phyloP scores from a whole-genome alignment of 768 basidiomycete genomes.

The Naematelia encephala region DNA sequence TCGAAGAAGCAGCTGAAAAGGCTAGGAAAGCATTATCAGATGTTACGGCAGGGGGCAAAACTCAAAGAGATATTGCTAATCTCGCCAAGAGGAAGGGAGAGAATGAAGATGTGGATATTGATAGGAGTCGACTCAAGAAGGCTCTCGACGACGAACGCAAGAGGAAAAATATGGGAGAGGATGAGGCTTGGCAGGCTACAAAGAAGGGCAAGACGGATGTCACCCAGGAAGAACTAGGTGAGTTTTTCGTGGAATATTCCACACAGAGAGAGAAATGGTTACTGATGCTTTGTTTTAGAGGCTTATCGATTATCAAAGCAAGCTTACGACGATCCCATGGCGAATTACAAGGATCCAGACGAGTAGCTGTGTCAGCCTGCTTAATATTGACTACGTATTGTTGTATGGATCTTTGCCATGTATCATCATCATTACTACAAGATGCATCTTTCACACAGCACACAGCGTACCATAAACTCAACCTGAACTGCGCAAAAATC shows the following conservation, averaged over 20 bases:
- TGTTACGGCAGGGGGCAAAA: not conserved
- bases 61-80: not conserved
- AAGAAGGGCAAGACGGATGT: slow-evolving; percentile 67
- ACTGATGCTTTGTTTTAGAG: slow-evolving; percentile 57
- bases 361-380: slow-evolving; percentile 17
- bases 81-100: slow-evolving; percentile 66
- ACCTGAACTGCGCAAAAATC: slow-evolving; percentile 44
- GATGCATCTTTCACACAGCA: not conserved
- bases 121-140: slow-evolving; percentile 64
- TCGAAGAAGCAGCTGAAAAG: slow-evolving; percentile 33
- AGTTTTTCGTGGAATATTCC: slow-evolving; percentile 11
- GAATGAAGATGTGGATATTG: slow-evolving; percentile 66
- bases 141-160: slow-evolving; percentile 79
- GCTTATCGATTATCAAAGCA: slow-evolving; percentile 78
- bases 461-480: not conserved
- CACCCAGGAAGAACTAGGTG: slow-evolving; percentile 65
- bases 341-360: slow-evolving; percentile 69
- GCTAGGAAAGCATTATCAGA: slow-evolving; percentile 48
- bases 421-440: not conserved
- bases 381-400: no score
- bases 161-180: slow-evolving; percentile 59
- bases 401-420: not conserved
- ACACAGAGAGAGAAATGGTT: slow-evolving; percentile 1
- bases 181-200: slow-evolving; percentile 57
- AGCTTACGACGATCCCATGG: slow-evolving; percentile 84